A percentile compares a stretch with the other conserved stretches of the same genome.
phyloP scores from a whole-genome alignment of 2,329 filamentous ascomycete genomes.

The Atkinsonella texensis region DNA sequence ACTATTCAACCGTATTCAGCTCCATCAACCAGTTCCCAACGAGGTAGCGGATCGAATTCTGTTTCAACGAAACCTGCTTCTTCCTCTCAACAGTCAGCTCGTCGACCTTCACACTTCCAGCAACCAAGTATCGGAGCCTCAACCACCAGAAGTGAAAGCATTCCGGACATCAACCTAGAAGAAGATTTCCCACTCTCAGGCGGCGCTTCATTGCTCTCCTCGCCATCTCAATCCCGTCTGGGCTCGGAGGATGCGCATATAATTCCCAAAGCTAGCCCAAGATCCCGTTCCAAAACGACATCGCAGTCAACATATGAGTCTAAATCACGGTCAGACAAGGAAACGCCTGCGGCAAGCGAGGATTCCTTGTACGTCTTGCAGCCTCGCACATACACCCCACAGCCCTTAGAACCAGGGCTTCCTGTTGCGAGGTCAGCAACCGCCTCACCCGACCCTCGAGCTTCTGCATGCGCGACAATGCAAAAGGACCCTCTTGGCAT shows the following conservation, averaged over 20 bases:
- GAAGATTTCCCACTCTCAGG: slow-evolving; percentile 15
- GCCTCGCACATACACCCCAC: slow-evolving; percentile 44
- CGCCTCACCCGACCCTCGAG: neutral
- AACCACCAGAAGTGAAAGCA: slow-evolving; percentile 5
- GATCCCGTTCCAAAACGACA: neutral
- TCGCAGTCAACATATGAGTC: slow-evolving; percentile 1
- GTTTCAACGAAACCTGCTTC: slow-evolving; percentile 4
- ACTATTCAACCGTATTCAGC: slow-evolving; percentile 12
- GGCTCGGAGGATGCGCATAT: neutral
- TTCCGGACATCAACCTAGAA: slow-evolving; percentile 8
- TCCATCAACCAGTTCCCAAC: slow-evolving; percentile 4
- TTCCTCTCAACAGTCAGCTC: slow-evolving; percentile 4
- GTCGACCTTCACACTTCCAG: neutral
- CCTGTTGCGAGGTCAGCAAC: neutral
- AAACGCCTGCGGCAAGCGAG: slow-evolving; percentile 12
- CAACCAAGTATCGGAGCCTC: slow-evolving; percentile 11
- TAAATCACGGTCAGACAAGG: slow-evolving; percentile 8
- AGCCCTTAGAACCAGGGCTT: neutral
- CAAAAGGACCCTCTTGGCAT: slow-evolving; percentile 1
- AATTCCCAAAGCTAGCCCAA: neutral
- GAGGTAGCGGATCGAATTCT: neutral
- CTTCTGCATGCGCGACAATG: neutral
- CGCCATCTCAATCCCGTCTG: slow-evolving; percentile 1
- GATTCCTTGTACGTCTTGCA: slow-evolving; percentile 40
- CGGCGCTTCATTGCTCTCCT: slow-evolving; percentile 10